Percentiles rank a stretch among this genome's conserved stretches.
Conservation (phyloP, 1,139 yeast genomes). For the Wickerhamiella pararugosa region DNA sequence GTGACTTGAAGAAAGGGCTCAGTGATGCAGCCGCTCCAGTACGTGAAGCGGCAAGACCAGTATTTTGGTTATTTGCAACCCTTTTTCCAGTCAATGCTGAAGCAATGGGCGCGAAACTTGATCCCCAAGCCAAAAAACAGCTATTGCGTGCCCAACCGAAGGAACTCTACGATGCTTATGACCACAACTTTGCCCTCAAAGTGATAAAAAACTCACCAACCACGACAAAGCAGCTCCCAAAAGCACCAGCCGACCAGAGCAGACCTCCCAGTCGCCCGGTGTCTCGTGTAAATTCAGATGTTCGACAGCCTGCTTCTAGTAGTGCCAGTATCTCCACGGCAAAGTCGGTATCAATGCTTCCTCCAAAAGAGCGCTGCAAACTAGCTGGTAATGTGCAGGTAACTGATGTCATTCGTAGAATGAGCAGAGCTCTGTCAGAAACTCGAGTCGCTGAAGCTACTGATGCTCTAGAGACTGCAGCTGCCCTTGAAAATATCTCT, state of each 20-base stretch:
- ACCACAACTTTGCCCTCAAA: constrained; percentile 5
- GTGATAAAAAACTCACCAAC: not conserved
- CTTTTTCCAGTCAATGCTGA: constrained; percentile 32
- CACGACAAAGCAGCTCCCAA: not conserved
- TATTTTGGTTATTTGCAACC: constrained; percentile 56
- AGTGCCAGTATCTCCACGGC: not conserved
- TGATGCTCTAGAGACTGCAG: too few species aligned
- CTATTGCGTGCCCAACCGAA: constrained; percentile 5
- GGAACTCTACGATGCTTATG: constrained; percentile 2
- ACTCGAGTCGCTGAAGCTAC: too few species aligned
- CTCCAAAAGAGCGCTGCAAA: too few species aligned
- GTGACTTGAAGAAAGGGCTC: constrained; percentile 44
- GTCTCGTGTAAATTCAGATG: not conserved
- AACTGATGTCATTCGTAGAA: constrained; percentile 2
- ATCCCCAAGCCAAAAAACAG: constrained; percentile 33
- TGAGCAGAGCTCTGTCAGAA: not conserved
- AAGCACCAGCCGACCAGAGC: not conserved
- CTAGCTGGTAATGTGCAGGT: too few species aligned
- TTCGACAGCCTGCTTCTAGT: not conserved
- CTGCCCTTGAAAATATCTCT: too few species aligned
- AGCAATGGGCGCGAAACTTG: constrained; percentile 28
- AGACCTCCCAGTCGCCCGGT: not conserved
- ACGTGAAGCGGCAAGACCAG: constrained; percentile 55
- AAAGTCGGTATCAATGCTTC: too few species aligned
- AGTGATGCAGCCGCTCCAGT: constrained; percentile 73